A percentile compares a stretch with the other conserved stretches of the same genome.
Conservation (phyloP, 495 filamentous ascomycete species). For the Articulospora tetracladia region DNA sequence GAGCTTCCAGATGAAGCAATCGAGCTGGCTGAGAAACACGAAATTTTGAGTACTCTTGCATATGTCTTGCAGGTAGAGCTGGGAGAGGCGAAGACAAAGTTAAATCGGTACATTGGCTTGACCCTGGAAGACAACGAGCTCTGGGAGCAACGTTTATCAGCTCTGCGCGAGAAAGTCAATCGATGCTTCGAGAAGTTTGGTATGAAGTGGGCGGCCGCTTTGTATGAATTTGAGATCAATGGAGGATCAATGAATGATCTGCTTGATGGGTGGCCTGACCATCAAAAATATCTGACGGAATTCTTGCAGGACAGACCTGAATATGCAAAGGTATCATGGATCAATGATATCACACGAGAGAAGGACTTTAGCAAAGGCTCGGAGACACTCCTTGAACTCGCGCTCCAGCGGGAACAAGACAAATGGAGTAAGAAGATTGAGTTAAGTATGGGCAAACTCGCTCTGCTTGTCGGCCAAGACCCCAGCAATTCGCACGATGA, state of each 20-base stretch:
- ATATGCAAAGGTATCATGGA: constrained; percentile 82
- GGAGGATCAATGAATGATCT: constrained; percentile 60
- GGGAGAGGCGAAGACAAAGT: constrained; percentile 9
- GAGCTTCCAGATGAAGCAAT: constrained; percentile 56
- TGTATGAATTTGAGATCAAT: constrained; percentile 71
- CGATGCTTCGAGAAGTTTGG: constrained; percentile 71
- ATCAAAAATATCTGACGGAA: constrained; percentile 62
- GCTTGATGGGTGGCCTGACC: constrained; percentile 59
- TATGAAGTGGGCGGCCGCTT: constrained; percentile 72
- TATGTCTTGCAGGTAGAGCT: constrained; percentile 47
- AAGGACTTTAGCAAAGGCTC: constrained; percentile 69
- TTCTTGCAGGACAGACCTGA: constrained; percentile 68
- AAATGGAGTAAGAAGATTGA: constrained; percentile 89
- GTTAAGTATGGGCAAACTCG: constrained; percentile 81
- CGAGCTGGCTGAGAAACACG: constrained; percentile 60
- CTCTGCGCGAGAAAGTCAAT: constrained; percentile 27
- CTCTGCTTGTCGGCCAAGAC: constrained; percentile 52
- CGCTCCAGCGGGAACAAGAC: constrained; percentile 62
- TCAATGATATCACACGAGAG: constrained; percentile 79
- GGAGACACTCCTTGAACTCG: constrained; percentile 59
- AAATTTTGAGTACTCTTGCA: constrained; percentile 58
- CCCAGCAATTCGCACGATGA: constrained; percentile 27
- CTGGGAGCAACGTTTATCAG: constrained; percentile 2
- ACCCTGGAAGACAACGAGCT: neutral
- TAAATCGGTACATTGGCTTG: neutral